Base-by-base conservation (phyloP, 352 stramenopile genomes). In the Plasmopara viticola region DNA sequence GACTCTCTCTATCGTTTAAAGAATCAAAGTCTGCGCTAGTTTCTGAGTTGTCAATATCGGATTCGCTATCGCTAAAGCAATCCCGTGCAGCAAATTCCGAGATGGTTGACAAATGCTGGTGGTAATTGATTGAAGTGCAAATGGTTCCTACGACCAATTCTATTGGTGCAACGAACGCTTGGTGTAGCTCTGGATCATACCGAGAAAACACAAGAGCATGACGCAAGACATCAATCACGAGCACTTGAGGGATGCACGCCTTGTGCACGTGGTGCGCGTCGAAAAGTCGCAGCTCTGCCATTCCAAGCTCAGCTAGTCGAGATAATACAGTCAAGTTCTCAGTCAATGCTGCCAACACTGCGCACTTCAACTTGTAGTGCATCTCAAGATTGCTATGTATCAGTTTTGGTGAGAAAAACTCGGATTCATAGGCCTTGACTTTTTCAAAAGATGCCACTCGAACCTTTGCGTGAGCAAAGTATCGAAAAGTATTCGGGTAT, bases 41-140 rank as follows among this genome's bases (percentile, higher is more conserved):
- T 25, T 73, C 70, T 15, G 42, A 40, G 17, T 68, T 62, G 7
- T 71, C 70, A 2, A 71, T 65, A 29, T 90, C 78, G 0, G 74
- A 86, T 48, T 89, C 79, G 37, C 68, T 83, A 46, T 90, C 79
- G 45, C 77, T 88, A 44, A 90, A 90, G 47, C 79, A 86, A 52
- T 84, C 75, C 0, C 77, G 75, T 4, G 74, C 76, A 8, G 79
- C 79, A 41, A 88, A 85, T 53, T 87, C 77, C 0, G 66, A 75
- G 48, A 90, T 90, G 1, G 77, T 87, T 5, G 74, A 76, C 33
- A 87, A 59, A 45, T 90, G 79, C 57, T 86, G 77, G 31, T 87
- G 74, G 29, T 87, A 90, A 48, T 88, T 88, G 51, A 90, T 88
- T 3, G 68, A 68, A 2, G 75, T 73, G 20, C 79, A 88, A 25